Conservation (phyloP, 768 basidiomycete genomes). For the Tylopilus subfusipes region DNA sequence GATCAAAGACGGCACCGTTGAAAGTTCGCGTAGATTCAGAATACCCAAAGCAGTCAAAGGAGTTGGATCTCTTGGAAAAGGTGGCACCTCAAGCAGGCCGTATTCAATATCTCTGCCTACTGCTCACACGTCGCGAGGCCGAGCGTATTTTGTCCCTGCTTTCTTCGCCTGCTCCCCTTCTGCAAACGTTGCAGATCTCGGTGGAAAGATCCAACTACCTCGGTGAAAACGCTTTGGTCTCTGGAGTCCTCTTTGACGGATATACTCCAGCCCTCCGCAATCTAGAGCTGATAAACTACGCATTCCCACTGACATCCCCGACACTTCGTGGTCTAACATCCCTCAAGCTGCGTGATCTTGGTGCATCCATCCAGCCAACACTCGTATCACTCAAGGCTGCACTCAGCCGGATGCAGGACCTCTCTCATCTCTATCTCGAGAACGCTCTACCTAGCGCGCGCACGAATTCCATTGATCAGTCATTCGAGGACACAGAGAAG, state of each 20-base stretch:
- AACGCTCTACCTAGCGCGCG: conserved; percentile 31
- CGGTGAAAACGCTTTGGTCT: conserved; percentile 23
- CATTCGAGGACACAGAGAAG: not conserved
- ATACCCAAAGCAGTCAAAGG: conserved; percentile 25
- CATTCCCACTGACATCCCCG: conserved; percentile 36
- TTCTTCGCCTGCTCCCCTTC: conserved; percentile 28
- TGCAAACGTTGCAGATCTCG: conserved; percentile 30
- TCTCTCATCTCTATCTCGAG: conserved; percentile 36
- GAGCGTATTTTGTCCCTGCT: conserved; percentile 26
- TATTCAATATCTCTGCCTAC: conserved; percentile 33
- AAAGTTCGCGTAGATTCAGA: conserved; percentile 22
- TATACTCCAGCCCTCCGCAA: conserved; percentile 34
- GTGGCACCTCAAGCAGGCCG: conserved; percentile 34
- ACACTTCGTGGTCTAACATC: conserved; percentile 36
- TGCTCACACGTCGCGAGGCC: conserved; percentile 12
- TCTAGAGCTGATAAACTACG: conserved; percentile 35
- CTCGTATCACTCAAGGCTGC: conserved; percentile 31
- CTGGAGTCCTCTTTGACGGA: conserved; percentile 29
- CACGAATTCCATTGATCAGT: not conserved
- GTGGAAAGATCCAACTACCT: conserved; percentile 18
- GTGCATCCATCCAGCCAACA: conserved; percentile 26
- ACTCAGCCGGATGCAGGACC: conserved; percentile 33
- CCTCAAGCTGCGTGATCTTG: conserved; percentile 34
- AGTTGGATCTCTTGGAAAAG: conserved; percentile 30
- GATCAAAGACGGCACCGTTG: conserved; percentile 41